A percentile compares a stretch with the other conserved stretches of the same genome.
Evolutionary conservation across 345 rosid species (phyloP).

Genomic region (Lepidium sativum): DNA sequence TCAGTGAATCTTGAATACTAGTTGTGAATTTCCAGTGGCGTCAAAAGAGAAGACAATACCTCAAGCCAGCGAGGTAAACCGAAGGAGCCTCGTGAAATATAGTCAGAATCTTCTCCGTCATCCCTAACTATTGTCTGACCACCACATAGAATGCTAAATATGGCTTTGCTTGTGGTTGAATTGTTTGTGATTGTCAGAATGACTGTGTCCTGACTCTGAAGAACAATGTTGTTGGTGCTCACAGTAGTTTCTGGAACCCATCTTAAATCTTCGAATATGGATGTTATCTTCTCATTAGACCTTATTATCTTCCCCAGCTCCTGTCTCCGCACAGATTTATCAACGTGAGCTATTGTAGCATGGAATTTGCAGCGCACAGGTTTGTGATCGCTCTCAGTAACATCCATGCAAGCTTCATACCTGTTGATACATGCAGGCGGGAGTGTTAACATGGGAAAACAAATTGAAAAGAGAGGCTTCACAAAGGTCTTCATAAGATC

Average conservation of each 20-base stretch:
- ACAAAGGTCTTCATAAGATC: slow-evolving; percentile 5
- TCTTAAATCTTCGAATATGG: slow-evolving; percentile 43
- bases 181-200: slow-evolving; percentile 59
- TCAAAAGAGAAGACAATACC: slow-evolving; percentile 36
- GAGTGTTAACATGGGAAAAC: not conserved
- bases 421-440: slow-evolving; percentile 26
- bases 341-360: slow-evolving; percentile 62
- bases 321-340: slow-evolving; percentile 82
- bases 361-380: slow-evolving; percentile 91
- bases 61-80: slow-evolving; percentile 96
- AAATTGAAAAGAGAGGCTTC: not conserved
- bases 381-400: slow-evolving; percentile 90
- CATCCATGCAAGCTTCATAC: slow-evolving; percentile 96
- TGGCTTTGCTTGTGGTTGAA: slow-evolving; percentile 40
- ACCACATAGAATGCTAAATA: slow-evolving; percentile 50
- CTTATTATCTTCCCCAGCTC: slow-evolving; percentile 54
- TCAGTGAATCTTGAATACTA: not conserved
- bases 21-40: not conserved
- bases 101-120: slow-evolving; percentile 43
- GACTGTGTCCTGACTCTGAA: slow-evolving; percentile 76
- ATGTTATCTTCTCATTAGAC: slow-evolving; percentile 44
- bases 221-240: slow-evolving; percentile 54
- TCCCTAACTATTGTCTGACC: slow-evolving; percentile 51
- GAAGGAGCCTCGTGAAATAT: slow-evolving; percentile 53
- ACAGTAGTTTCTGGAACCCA: slow-evolving; percentile 55